A percentile compares a stretch with the other conserved stretches of the same genome.
phyloP scores from a whole-genome alignment of 306 rosid species.

The Ammopiptanthus mongolicus region DNA sequence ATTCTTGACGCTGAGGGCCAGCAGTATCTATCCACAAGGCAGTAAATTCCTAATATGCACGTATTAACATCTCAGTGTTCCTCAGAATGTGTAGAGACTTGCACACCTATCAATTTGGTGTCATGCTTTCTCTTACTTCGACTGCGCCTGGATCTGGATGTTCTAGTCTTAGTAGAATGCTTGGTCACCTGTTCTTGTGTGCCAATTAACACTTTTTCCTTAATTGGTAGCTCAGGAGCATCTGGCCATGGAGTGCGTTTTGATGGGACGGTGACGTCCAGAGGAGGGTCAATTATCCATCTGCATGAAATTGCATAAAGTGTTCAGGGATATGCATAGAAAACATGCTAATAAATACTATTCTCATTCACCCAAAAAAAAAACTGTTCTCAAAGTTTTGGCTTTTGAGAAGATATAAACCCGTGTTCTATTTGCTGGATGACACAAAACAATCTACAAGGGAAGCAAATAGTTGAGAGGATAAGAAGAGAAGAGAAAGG shows the following conservation, averaged over 20 bases:
- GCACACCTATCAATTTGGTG: constrained; percentile 41
- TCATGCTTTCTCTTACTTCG: constrained; percentile 73
- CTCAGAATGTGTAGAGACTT: constrained; percentile 49
- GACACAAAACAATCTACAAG: no score
- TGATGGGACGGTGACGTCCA: constrained; percentile 71
- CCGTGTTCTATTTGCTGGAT: not conserved
- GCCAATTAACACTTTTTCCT: constrained; percentile 24
- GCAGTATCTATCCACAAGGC: constrained; percentile 27
- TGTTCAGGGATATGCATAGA: not conserved
- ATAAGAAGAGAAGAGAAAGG: no score
- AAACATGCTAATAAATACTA: not conserved
- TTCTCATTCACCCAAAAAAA: not conserved
- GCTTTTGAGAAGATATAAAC: not conserved
- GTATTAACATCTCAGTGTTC: constrained; percentile 35
- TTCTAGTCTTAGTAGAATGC: constrained; percentile 50
- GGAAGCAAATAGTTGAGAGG: no score
- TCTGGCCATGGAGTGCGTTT: constrained; percentile 90
- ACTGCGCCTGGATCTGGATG: constrained; percentile 53
- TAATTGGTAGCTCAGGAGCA: constrained; percentile 57
- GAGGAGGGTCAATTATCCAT: constrained; percentile 73
- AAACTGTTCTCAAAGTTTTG: no score
- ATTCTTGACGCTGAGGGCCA: constrained; percentile 13
- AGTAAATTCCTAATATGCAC: constrained; percentile 15
- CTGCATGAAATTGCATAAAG: constrained; percentile 33
- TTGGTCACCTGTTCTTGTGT: constrained; percentile 37